Percentiles rank a stretch among this genome's conserved stretches.
Evolutionary conservation across 768 basidiomycete species (phyloP).

Genomic region (Cyclocybe cylindracea): DNA sequence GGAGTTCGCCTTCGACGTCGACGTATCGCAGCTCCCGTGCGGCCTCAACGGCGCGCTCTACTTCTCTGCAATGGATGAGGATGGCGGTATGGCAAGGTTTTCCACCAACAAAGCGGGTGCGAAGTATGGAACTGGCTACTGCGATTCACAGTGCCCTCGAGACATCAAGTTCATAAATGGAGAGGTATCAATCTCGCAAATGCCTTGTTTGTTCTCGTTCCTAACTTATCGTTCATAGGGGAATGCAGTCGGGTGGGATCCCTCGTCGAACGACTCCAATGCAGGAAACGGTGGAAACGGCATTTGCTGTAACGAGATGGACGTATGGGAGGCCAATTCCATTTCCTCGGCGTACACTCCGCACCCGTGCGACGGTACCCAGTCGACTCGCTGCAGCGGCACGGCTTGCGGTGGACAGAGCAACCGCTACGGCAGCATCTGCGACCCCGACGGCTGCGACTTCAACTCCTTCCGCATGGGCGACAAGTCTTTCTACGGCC

Average conservation of each 20-base stretch:
- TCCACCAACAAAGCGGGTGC: conserved; percentile 55
- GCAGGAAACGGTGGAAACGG: conserved; percentile 44
- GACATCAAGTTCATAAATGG: conserved; percentile 68
- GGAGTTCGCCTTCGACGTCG: conserved; percentile 63
- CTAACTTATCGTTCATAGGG: conserved; percentile 31
- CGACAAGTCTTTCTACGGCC: conserved; percentile 42
- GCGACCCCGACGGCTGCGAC: conserved; percentile 57
- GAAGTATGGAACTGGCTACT: conserved; percentile 65
- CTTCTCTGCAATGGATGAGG: conserved; percentile 60
- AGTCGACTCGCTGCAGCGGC: conserved; percentile 42
- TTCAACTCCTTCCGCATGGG: conserved; percentile 61
- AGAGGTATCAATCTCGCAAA: conserved; percentile 31
- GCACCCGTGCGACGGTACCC: conserved; percentile 42
- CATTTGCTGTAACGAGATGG: conserved; percentile 58
- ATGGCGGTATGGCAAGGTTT: conserved; percentile 50
- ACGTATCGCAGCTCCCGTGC: conserved; percentile 56
- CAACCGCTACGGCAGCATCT: conserved; percentile 39
- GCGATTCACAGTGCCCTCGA: conserved; percentile 63
- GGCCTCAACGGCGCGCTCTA: conserved; percentile 65
- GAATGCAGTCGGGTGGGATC: conserved; percentile 42
- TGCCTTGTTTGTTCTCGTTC: neutral
- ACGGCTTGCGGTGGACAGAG: conserved; percentile 34
- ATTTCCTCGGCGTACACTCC: conserved; percentile 51
- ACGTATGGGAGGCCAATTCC: conserved; percentile 57
- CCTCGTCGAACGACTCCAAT: conserved; percentile 36